Conservation (phyloP, 345 rosid genomes). For the Luvunga scandens region DNA sequence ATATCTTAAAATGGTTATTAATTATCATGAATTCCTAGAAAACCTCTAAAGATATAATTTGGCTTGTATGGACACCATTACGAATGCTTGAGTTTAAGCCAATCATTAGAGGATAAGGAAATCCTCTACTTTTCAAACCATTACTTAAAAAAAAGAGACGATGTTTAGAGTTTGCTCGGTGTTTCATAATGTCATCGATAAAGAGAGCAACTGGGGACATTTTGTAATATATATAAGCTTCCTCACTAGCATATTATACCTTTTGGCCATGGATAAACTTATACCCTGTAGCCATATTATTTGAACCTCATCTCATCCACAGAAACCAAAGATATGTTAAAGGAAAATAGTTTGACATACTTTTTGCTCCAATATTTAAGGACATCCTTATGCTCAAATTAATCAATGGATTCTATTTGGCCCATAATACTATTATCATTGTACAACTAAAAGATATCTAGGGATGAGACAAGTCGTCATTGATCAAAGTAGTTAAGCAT, state of each 20-base stretch:
- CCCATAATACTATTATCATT: background rate
- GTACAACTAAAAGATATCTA: background rate
- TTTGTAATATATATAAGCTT: background rate
- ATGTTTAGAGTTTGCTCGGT: too few species aligned
- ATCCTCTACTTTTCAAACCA: too few species aligned
- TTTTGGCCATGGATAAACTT: background rate
- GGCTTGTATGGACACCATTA: too few species aligned
- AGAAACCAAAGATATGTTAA: background rate
- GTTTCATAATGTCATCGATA: background rate
- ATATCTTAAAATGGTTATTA: too few species aligned
- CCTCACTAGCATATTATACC: background rate
- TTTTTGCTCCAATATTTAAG: background rate
- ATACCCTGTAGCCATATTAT: background rate
- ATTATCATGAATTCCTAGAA: too few species aligned
- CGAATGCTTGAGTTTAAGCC: too few species aligned
- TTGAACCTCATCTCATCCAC: background rate
- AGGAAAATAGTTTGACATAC: background rate
- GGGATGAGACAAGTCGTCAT: accelerated
- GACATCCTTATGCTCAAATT: background rate
- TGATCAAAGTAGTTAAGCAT: too few species aligned
- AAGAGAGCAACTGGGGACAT: background rate
- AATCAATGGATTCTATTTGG: accelerated
- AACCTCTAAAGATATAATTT: too few species aligned
- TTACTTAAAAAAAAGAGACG: too few species aligned
- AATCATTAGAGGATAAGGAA: too few species aligned